A percentile compares a stretch with the other conserved stretches of the same genome.
These are phyloP conservation scores for Trichoderma gracile DNA, from an alignment of 2,329 filamentous ascomycete species.

Conservation along the genomic window DNA sequence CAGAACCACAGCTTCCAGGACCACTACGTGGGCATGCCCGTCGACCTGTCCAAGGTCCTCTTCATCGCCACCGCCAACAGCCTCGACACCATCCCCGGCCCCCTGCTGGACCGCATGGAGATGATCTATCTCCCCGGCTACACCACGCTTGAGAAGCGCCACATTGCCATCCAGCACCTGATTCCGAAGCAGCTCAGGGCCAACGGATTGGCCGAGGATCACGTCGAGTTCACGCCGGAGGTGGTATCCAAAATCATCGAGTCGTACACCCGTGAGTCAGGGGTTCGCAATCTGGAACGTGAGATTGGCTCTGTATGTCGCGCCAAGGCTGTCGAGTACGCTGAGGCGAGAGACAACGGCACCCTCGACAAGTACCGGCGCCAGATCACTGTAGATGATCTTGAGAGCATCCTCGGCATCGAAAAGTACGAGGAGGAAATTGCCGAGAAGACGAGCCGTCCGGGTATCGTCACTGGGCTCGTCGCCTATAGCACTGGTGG, in stretches of 20 bases:
- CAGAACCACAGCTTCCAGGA: constrained; percentile 95
- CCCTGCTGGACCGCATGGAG: constrained; percentile 94
- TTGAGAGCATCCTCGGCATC: constrained; percentile 88
- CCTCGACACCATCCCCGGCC: constrained; percentile 91
- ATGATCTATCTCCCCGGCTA: constrained; percentile 92
- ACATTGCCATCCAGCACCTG: constrained; percentile 91
- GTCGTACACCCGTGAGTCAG: constrained; percentile 92
- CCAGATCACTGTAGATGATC: constrained; percentile 71
- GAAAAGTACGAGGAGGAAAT: constrained; percentile 96
- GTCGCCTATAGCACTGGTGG: constrained; percentile 92
- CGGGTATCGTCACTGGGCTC: constrained; percentile 92
- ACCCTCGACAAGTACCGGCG: constrained; percentile 71
- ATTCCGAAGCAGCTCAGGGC: constrained; percentile 92
- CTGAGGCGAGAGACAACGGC: constrained; percentile 79
- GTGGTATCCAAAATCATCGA: constrained; percentile 96
- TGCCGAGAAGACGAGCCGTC: constrained; percentile 77
- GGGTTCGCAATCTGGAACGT: constrained; percentile 92
- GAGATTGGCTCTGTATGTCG: constrained; percentile 94
- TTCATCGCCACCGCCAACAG: constrained; percentile 98
- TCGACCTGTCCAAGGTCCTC: constrained; percentile 92
- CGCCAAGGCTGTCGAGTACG: constrained; percentile 91
- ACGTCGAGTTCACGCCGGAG: constrained; percentile 75
- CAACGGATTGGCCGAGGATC: constrained; percentile 77
- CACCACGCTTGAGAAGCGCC: constrained; percentile 93
- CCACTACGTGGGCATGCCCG: constrained; percentile 93